Base-by-base conservation (phyloP, 805 yeast species). In the Metschnikowia continentalis region DNA sequence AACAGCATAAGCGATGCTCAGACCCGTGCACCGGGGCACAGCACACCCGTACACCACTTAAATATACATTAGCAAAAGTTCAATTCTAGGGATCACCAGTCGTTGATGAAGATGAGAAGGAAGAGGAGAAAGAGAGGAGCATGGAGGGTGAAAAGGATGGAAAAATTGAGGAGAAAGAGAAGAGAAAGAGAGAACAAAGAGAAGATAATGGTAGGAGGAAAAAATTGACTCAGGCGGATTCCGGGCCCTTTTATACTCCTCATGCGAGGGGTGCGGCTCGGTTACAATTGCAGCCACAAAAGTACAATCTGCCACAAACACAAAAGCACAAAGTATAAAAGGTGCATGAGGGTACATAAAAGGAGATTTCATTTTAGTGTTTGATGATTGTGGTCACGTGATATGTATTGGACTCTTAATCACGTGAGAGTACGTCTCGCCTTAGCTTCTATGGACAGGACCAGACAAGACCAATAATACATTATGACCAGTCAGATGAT, bases 21-120 rank as follows among this genome's bases (percentile, higher is more conserved):
- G 48, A 50, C 48, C 55, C 49, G 51, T 53, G 41, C 55, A 50
- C 54, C 50, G 38, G 10, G 30, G n/a, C 20, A 17, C 44, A 41
- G 19, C 23, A 39, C 41, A n/a, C 42, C 42, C 42, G 17, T 38
- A 38, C 42, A 38, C 35, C 35, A 6, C 15, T 3, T 1, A 23
- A 7, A 23, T 23, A 4, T 23, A 11, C 30, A 23, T 23, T 8
- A 23, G 30, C 10, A 1, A 23, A 23, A 23, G 10, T 7, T 2
- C 30, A 23, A 32, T 32, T 32, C 35, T 32, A 14, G n/a, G 14
- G 14, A 13, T 32, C 35, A 4, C n/a, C 6, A 32, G 14, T 14
- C 14, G 35, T 32, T 11, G 7, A 17, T 36, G 39, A 8, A 8
- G n/a, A 17, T 8, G 22, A 36, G 13, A 17, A 14, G 14, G 5